Conservation (phyloP, 106 monocot genomes). For the Ottelia alismoides region DNA sequence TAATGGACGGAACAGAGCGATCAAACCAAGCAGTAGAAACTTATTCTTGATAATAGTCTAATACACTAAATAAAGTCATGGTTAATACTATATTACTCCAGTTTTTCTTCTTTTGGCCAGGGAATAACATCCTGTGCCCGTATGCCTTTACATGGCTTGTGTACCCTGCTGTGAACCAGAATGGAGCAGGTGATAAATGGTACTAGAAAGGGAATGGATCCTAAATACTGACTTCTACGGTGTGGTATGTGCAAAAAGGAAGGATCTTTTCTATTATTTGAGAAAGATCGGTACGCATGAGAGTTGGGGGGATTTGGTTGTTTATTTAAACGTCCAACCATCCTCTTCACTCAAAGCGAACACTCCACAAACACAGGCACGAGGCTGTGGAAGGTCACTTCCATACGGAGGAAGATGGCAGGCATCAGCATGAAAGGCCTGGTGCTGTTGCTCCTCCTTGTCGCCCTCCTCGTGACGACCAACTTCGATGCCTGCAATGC, state of each 20-base stretch:
- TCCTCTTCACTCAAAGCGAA: conserved; percentile 13
- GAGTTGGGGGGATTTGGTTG: conserved; percentile 4
- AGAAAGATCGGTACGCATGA: not conserved
- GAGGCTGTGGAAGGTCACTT: not conserved
- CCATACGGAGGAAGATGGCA: conserved; percentile 16
- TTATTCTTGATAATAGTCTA: no score
- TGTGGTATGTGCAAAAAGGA: no score
- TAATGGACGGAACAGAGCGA: no score
- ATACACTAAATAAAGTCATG: no score
- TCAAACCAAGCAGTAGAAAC: no score
- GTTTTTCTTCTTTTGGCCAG: no score
- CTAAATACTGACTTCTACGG: no score
- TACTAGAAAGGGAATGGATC: no score
- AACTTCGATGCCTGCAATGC: conserved; percentile 17
- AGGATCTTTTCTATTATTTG: no score
- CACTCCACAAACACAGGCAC: conserved; percentile 36
- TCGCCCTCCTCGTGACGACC: conserved; percentile 7
- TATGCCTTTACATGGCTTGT: not conserved
- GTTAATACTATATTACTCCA: no score
- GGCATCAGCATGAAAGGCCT: conserved; percentile 6
- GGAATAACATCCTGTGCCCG: not conserved
- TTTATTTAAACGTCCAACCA: conserved; percentile 40
- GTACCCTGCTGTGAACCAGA: not conserved
- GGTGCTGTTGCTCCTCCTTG: conserved; percentile 10
- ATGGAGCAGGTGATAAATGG: no score